Evolutionary conservation across 1,284 basidiomycete species (phyloP).

Genomic region (Neolentinus lepideus): DNA sequence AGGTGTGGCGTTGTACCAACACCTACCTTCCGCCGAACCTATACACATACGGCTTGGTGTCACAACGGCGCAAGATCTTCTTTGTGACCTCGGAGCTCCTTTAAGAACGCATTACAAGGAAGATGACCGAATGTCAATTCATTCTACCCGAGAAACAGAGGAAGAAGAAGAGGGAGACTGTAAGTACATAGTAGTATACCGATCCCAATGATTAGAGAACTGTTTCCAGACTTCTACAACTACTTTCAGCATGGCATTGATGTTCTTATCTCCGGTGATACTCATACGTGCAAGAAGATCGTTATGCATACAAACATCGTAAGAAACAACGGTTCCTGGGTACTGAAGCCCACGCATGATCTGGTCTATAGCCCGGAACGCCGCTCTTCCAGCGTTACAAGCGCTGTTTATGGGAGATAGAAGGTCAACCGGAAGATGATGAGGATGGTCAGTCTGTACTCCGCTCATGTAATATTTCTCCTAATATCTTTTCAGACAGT

Average conservation of each 20-base stretch:
- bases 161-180: constrained; percentile 22
- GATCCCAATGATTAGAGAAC: not conserved
- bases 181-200: constrained; percentile 7
- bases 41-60: constrained; percentile 68
- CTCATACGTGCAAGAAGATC: constrained; percentile 76
- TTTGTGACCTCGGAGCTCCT: constrained; percentile 73
- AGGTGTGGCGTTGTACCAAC: constrained; percentile 62
- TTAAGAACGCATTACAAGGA: constrained; percentile 79
- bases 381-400: constrained; percentile 85
- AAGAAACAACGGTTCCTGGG: constrained; percentile 20
- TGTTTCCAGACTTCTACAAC: constrained; percentile 74
- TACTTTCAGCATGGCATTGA: constrained; percentile 88
- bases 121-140: constrained; percentile 81
- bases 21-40: constrained; percentile 34
- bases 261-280: constrained; percentile 67
- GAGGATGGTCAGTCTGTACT: constrained; percentile 49
- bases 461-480: constrained; percentile 3
- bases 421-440: constrained; percentile 66
- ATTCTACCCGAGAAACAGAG: constrained; percentile 38
- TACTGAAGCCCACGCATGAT: not conserved
- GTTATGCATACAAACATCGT: constrained; percentile 83
- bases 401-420: constrained; percentile 83
- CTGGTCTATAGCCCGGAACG: constrained; percentile 62
- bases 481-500: constrained; percentile 37
- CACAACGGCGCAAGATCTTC: constrained; percentile 78